Evolutionary conservation across 257 asterid genomes (phyloP), one percentile per base, ranked within the genome.

Genomic region (Haberlea rhodopensis): DNA sequence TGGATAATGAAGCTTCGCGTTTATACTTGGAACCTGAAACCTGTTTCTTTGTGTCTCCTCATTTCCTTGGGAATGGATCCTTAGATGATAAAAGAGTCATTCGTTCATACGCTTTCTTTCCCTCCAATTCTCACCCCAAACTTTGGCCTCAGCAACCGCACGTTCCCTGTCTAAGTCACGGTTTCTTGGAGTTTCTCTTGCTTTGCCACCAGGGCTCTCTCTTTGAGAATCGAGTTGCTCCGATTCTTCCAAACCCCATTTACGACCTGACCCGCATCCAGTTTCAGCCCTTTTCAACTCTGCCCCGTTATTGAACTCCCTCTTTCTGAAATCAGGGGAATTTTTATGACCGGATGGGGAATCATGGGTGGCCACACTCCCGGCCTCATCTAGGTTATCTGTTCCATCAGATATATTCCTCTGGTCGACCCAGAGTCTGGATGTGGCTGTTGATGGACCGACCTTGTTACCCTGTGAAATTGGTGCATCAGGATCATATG

Each of bases 41-140:
- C 21, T 43, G 57, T 22, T 25, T 63, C 51, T 46, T 29, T 6
- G 22, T 25, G 4, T 0, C 23, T 19, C 22, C 45, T 18, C n/a
- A n/a, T 52, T 51, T 65, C 68, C 29, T 19, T 59, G 64, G 40
- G 21, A 53, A 63, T 37, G 20, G 64, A 62, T 34, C 66, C 67
- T 34, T 8, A 5, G 64, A 32, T 81, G 75, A 66, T 90, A 96
- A 53, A 84, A 86, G 72, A 90, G 26, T 86, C 85, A 57, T 31
- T 65, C 78, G 46, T 67, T 78, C 1, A 75, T 77, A 62, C 78
- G 80, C 85, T 89, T 87, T 52, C 80, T 80, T 60, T 81, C 97
- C 70, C 96, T 82, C 95, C 88, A 81, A 62, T 82, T 87, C 76
- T 84, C 96, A 0, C 97, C 97, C 99, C 97, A 92, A 28, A 92